Evolutionary conservation across 352 stramenopile genomes (phyloP).

Genomic region (Phytophthora tentaculata): DNA sequence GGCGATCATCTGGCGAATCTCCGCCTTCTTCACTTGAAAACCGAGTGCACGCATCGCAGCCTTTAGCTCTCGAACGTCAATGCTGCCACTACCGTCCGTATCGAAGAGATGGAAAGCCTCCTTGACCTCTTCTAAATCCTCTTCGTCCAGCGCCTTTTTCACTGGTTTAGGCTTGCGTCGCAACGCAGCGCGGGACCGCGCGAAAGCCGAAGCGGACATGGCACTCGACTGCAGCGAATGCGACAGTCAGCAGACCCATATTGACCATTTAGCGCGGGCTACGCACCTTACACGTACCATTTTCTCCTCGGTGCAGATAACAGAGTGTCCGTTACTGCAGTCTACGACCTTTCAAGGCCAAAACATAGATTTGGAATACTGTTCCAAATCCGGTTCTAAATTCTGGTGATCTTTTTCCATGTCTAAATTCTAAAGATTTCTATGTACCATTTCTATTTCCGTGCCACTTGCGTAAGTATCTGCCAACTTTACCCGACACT

Average conservation of each 20-base stretch:
- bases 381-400: too few relatives aligned
- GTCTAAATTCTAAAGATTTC: conserved; percentile 4
- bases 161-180: conserved; percentile 62
- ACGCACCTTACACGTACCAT: conserved; percentile 19
- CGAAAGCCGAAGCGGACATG: conserved; percentile 73
- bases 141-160: conserved; percentile 91
- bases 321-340: conserved; percentile 22
- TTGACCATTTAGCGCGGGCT: neutral
- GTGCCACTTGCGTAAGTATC: conserved; percentile 4
- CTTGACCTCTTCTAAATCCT: conserved; percentile 93
- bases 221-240: conserved; percentile 38
- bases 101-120: conserved; percentile 96
- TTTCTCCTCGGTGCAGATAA: conserved; percentile 7
- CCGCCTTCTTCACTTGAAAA: conserved; percentile 93
- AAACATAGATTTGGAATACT: neutral
- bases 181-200: conserved; percentile 60
- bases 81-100: conserved; percentile 89
- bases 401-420: too few relatives aligned
- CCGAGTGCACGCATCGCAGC: conserved; percentile 94
- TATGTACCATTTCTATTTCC: conserved; percentile 16
- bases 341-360: neutral
- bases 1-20: conserved; percentile 93
- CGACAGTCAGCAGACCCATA: neutral
- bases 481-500: conserved; percentile 19
- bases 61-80: conserved; percentile 95